A percentile compares a stretch with the other conserved stretches of the same genome.
Conservation (phyloP, 140 eudicot genomes). For the Anethum foeniculum region DNA sequence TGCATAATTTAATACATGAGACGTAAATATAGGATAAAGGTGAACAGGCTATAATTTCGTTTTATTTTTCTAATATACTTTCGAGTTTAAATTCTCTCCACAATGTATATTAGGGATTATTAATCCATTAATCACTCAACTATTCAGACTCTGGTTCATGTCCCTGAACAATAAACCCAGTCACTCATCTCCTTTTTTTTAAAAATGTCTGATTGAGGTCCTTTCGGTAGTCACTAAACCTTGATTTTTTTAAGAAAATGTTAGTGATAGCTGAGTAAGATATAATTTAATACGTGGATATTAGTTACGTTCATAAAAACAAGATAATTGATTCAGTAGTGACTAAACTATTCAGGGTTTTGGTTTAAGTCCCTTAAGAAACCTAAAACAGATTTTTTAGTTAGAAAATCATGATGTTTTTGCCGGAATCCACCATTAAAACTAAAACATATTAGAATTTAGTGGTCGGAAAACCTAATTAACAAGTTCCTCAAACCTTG, state of each 20-base stretch:
- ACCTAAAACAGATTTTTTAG: neutral
- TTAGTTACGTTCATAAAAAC: neutral
- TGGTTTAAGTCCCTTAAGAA: neutral
- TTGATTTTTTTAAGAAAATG: neutral
- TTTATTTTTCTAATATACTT: neutral
- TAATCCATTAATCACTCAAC: neutral
- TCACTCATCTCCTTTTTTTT: neutral
- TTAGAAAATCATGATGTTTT: neutral
- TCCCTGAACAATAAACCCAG: neutral
- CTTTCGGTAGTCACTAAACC: neutral
- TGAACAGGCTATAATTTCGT: neutral
- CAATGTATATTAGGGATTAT: neutral
- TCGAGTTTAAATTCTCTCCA: neutral
- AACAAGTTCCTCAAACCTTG: neutral
- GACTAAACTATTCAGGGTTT: neutral
- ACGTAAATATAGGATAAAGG: constrained; percentile 4
- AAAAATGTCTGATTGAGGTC: neutral
- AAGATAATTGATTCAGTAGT: neutral
- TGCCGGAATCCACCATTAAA: neutral
- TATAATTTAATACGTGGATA: neutral
- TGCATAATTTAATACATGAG: constrained; percentile 22
- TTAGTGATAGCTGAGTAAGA: neutral
- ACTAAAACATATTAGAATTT: neutral
- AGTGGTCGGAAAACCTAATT: neutral
- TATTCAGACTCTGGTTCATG: neutral